phyloP scores from a whole-genome alignment of 1,139 yeast species.

The Candida sojae region DNA sequence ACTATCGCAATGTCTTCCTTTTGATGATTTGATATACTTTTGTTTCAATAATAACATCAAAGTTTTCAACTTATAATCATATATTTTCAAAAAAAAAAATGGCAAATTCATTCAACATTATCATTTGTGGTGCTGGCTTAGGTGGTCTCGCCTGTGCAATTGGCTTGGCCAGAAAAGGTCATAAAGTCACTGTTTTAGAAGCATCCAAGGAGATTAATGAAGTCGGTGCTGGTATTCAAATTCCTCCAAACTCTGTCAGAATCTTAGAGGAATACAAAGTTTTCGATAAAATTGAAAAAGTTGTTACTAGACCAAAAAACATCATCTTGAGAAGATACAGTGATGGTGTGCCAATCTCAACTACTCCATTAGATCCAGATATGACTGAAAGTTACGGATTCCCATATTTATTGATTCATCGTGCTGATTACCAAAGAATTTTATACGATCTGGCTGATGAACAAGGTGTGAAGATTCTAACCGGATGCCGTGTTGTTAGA shows the following conservation, averaged over 20 bases:
- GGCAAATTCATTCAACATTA: not conserved
- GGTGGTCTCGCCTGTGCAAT: conserved; percentile 40
- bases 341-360: conserved; percentile 23
- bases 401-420: conserved; percentile 26
- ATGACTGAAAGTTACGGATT: conserved; percentile 20
- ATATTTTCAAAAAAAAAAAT: not conserved
- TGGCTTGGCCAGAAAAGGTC: conserved; percentile 32
- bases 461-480: conserved; percentile 21
- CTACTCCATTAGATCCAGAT: conserved; percentile 23
- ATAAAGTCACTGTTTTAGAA: conserved; percentile 32
- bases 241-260: conserved; percentile 31
- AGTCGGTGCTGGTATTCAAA: conserved; percentile 44
- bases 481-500: conserved; percentile 21
- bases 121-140: conserved; percentile 33
- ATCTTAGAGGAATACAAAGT: conserved; percentile 26
- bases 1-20: too few relatives aligned
- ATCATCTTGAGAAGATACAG: conserved; percentile 24
- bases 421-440: conserved; percentile 31
- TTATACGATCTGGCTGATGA: conserved; percentile 24
- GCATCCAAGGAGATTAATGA: conserved; percentile 31
- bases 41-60: too few relatives aligned
- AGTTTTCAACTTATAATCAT: too few relatives aligned
- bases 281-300: conserved; percentile 19
- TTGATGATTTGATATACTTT: too few relatives aligned
- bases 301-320: conserved; percentile 26